phyloP scores from a whole-genome alignment of 495 filamentous ascomycete species.

The Penicillium egyptiacum region DNA sequence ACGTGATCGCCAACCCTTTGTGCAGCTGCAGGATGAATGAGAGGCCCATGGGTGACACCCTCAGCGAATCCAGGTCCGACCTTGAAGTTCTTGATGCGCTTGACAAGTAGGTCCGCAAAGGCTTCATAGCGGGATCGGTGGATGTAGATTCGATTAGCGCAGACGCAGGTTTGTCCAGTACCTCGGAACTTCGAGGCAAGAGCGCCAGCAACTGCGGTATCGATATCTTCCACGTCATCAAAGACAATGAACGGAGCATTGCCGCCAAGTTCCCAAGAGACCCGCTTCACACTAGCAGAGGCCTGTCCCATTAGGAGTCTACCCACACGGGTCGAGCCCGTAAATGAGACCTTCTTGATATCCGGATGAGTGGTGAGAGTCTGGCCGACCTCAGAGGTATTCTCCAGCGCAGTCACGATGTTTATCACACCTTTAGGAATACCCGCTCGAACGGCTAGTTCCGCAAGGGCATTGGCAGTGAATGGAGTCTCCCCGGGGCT shows the following conservation, averaged over 20 bases:
- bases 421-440: constrained; percentile 52
- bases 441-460: constrained; percentile 49
- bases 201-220: constrained; percentile 27
- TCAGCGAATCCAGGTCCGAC: constrained; percentile 67
- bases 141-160: constrained; percentile 10
- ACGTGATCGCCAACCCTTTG: constrained; percentile 69
- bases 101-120: constrained; percentile 61
- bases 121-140: neutral
- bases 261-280: constrained; percentile 52
- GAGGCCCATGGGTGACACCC: constrained; percentile 66
- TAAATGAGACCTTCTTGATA: constrained; percentile 53
- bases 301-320: constrained; percentile 50
- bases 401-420: constrained; percentile 47
- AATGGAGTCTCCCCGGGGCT: constrained; percentile 52
- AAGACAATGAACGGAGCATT: constrained; percentile 58
- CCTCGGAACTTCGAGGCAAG: neutral
- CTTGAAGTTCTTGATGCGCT: constrained; percentile 45
- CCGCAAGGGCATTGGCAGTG: constrained; percentile 46
- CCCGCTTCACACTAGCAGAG: constrained; percentile 47
- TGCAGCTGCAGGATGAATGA: constrained; percentile 68
- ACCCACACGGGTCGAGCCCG: constrained; percentile 51
- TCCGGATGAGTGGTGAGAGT: constrained; percentile 38
- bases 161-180: constrained; percentile 13
- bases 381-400: constrained; percentile 45
- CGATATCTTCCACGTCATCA: constrained; percentile 52